A percentile compares a stretch with the other conserved stretches of the same genome.
Evolutionary conservation across 2,329 filamentous ascomycete genomes (phyloP).

Genomic region (Talaromyces sp.): DNA sequence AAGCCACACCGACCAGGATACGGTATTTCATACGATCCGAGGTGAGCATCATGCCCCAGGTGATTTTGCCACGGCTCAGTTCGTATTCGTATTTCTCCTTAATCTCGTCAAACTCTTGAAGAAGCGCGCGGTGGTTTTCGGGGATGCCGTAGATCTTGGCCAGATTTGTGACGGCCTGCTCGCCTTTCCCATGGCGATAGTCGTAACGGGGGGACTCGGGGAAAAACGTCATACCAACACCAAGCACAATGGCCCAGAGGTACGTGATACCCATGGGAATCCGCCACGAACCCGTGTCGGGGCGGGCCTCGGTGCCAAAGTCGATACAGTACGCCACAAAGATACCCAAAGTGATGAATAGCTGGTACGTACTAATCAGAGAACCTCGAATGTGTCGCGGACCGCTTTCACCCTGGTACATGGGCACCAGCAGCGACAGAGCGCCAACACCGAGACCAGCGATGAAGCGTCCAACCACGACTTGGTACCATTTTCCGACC

Average conservation of each 20-base stretch:
- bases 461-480: slow-evolving; percentile 39
- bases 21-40: slow-evolving; percentile 42
- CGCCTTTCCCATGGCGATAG: slow-evolving; percentile 52
- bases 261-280: slow-evolving; percentile 55
- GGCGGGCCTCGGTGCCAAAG: slow-evolving; percentile 34
- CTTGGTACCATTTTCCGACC: slow-evolving; percentile 33
- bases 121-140: slow-evolving; percentile 49
- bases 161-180: slow-evolving; percentile 49
- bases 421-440: slow-evolving; percentile 38
- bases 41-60: slow-evolving; percentile 35
- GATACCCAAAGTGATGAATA: slow-evolving; percentile 45
- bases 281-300: slow-evolving; percentile 41
- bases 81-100: slow-evolving; percentile 54
- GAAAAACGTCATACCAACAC: slow-evolving; percentile 51
- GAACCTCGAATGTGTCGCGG: slow-evolving; percentile 43
- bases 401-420: slow-evolving; percentile 43
- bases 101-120: slow-evolving; percentile 52
- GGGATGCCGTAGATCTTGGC: slow-evolving; percentile 52
- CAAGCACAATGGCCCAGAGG: slow-evolving; percentile 53
- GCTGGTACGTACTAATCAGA: slow-evolving; percentile 40
- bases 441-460: slow-evolving; percentile 42
- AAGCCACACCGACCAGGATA: slow-evolving; percentile 34
- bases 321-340: slow-evolving; percentile 46
- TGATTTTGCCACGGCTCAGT: slow-evolving; percentile 24
- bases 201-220: slow-evolving; percentile 56